phyloP scores from a whole-genome alignment of 352 stramenopile species.

The Plasmopara viticola region DNA sequence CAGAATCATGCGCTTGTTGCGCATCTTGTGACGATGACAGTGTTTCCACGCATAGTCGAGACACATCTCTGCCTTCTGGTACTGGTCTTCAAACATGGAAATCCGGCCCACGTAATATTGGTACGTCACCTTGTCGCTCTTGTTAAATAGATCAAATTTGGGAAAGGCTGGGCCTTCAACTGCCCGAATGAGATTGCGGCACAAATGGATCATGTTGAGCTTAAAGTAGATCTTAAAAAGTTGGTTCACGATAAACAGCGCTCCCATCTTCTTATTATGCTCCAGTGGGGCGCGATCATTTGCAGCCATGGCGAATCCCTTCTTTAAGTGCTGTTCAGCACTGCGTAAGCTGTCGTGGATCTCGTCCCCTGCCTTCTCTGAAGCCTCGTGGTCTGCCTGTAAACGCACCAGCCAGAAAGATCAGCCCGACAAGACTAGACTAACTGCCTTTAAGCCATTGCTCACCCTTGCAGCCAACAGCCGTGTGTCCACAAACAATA shows the following conservation, averaged over 20 bases:
- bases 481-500: conserved; percentile 72
- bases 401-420: background rate
- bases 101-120: conserved; percentile 94
- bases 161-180: conserved; percentile 76
- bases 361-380: conserved; percentile 57
- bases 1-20: conserved; percentile 94
- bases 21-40: conserved; percentile 75
- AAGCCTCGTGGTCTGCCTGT: conserved; percentile 64
- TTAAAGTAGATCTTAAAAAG: conserved; percentile 98
- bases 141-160: conserved; percentile 74
- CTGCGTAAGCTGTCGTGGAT: conserved; percentile 71
- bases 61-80: conserved; percentile 90
- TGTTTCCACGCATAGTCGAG: conserved; percentile 92
- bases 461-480: conserved; percentile 55
- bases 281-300: conserved; percentile 74
- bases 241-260: conserved; percentile 92
- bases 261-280: conserved; percentile 83
- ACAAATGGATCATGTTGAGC: conserved; percentile 91
- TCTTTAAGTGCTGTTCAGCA: conserved; percentile 83
- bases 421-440: conserved; percentile 2
- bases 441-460: background rate
- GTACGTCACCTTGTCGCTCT: conserved; percentile 92
- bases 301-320: conserved; percentile 77
- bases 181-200: conserved; percentile 90
- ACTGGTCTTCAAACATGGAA: conserved; percentile 97